Conservation (phyloP, 2,329 filamentous ascomycete species). For the Hypomyces perniciosus region DNA sequence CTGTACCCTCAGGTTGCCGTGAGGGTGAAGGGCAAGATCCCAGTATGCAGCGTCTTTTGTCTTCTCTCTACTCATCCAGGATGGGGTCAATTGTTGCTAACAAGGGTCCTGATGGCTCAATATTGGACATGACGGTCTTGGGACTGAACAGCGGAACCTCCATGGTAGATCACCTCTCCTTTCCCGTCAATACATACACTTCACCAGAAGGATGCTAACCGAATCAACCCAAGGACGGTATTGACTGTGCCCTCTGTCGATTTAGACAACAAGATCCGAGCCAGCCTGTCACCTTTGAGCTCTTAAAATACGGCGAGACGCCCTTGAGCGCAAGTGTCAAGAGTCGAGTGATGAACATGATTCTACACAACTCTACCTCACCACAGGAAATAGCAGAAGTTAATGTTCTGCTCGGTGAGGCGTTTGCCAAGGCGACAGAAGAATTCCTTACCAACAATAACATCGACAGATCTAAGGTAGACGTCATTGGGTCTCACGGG, state of each 20-base stretch:
- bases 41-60: too few species aligned
- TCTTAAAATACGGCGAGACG: conserved; percentile 14
- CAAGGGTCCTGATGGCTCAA: background rate
- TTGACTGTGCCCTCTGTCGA: conserved; percentile 12
- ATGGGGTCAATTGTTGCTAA: conserved; percentile 1
- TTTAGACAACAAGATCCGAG: conserved; percentile 9
- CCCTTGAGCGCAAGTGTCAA: conserved; percentile 9
- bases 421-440: conserved; percentile 9
- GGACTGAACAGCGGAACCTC: conserved; percentile 13
- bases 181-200: too few species aligned
- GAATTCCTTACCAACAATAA: conserved; percentile 8
- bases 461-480: conserved; percentile 32
- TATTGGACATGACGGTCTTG: conserved; percentile 10
- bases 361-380: conserved; percentile 8
- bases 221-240: conserved; percentile 6
- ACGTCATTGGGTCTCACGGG: conserved; percentile 50
- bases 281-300: conserved; percentile 10
- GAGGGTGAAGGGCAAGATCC: too few species aligned
- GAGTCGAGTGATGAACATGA: conserved; percentile 11
- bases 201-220: background rate
- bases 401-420: conserved; percentile 12
- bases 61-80: too few species aligned
- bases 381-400: conserved; percentile 12
- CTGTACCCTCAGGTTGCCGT: too few species aligned
- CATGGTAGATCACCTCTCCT: conserved; percentile 2